Evolutionary conservation across 1,284 basidiomycete genomes (phyloP), one percentile per base, ranked within the genome.

Genomic region (Pisolithus thermaeus): DNA sequence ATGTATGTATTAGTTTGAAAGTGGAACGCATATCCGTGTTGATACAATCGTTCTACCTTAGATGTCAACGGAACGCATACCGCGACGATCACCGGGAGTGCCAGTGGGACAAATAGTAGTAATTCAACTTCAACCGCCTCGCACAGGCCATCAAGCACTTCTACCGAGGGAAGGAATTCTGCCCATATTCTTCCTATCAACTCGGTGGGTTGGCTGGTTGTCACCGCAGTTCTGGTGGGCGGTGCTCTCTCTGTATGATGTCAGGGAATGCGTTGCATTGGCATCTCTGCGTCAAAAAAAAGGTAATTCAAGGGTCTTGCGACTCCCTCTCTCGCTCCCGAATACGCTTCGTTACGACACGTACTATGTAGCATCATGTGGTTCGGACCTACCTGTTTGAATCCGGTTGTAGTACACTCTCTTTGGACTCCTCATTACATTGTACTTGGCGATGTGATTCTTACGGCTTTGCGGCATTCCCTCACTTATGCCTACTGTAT

Each of bases 1-100:
- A 59, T 74, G 74, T 76, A 46, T 36, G 70, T 63, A 20, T 3
- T 37, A 36, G 28, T 16, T 45, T 37, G 6, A 3, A 12, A 27
- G 22, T 42, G 25, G 7, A 27, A 27, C 11, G 7, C 11, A 1
- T 12, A 6, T n/a, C 14, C 5, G 41, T 25, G 8, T 25, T 27
- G 11, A 42, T 12, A 4, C 12, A 18, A 7, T 3, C 14, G 5
- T 42, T 42, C 16, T 27, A 7, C 11, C 25, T 11, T 14, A 42
- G 41, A 42, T n/a, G 41, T 42, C 22, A 20, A 20, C 18, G 18
- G 18, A 20, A 20, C 18, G 18, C 18, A 20, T 20, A 20, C 18
- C 1, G 41, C 25, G 22, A 28, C 23, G 9, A 25, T 42, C 16
- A 6, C n/a, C 23, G 23, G 22, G 22, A 42, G 14, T 27, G 0